A percentile compares a stretch with the other conserved stretches of the same genome.
phyloP scores from a whole-genome alignment of 2,329 filamentous ascomycete genomes.

The Coniochaeta sp. region DNA sequence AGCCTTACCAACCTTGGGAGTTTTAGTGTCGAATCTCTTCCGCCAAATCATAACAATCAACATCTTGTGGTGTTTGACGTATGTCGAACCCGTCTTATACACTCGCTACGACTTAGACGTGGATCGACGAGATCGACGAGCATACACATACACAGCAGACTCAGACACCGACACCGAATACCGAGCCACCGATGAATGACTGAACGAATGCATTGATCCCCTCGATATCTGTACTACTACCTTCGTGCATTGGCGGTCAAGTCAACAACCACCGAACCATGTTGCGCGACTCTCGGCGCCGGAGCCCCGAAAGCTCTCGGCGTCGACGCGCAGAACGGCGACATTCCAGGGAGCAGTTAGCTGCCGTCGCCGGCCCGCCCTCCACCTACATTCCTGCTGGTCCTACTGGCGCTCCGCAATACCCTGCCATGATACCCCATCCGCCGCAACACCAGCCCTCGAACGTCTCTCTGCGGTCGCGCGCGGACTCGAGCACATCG shows the following conservation, averaged over 20 bases:
- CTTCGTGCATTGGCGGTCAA: background rate
- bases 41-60: too few species aligned
- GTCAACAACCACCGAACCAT: constrained; percentile 20
- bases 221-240: background rate
- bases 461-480: constrained; percentile 11
- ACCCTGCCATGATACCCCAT: constrained; percentile 10
- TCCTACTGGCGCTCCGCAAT: background rate
- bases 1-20: too few species aligned
- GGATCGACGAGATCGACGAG: too few species aligned
- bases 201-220: background rate
- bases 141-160: background rate
- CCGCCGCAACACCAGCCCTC: constrained; percentile 4
- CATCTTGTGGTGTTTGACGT: background rate
- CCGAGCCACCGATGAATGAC: background rate
- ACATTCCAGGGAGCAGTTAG: constrained; percentile 32
- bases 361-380: constrained; percentile 12
- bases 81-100: background rate
- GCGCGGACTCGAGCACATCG: constrained; percentile 23
- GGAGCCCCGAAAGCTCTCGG: constrained; percentile 48
- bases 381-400: background rate
- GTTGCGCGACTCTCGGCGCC: constrained; percentile 48
- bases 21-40: too few species aligned
- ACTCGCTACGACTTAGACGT: background rate
- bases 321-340: constrained; percentile 40
- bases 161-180: too few species aligned